A percentile compares a stretch with the other conserved stretches of the same genome.
Conservation (phyloP, 2,329 filamentous ascomycete genomes). For the Capronia americana region DNA sequence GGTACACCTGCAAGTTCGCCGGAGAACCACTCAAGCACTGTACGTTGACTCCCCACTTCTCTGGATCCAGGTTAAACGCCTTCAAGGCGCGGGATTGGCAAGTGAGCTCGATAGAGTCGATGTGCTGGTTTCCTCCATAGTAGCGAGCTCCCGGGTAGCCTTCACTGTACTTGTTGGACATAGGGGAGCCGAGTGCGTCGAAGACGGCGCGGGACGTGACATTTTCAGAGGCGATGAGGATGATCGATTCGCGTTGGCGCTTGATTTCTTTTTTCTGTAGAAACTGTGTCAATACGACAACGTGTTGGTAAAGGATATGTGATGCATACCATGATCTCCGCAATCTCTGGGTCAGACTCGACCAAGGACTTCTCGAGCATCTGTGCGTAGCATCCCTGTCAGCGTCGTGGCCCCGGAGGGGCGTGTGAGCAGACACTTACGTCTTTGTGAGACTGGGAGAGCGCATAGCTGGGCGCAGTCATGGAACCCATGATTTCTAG, state of each 20-base stretch:
- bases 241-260: conserved; percentile 97
- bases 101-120: conserved; percentile 85
- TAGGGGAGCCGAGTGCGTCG: conserved; percentile 88
- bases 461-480: conserved; percentile 63
- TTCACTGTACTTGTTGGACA: conserved; percentile 99
- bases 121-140: conserved; percentile 96
- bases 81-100: conserved; percentile 91
- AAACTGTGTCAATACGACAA: conserved; percentile 2
- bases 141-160: conserved; percentile 96
- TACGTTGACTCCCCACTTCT: conserved; percentile 97
- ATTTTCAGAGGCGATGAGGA: conserved; percentile 93
- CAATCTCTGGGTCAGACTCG: conserved; percentile 91
- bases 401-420: background rate
- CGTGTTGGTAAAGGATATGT: conserved; percentile 3
- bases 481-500: conserved; percentile 37
- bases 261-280: conserved; percentile 76
- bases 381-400: conserved; percentile 55
- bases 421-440: conserved; percentile 51
- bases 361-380: conserved; percentile 95
- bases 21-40: conserved; percentile 83
- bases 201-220: conserved; percentile 93
- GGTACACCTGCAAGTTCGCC: conserved; percentile 84
- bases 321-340: conserved; percentile 85
- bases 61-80: conserved; percentile 80
- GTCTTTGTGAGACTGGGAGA: conserved; percentile 70